Evolutionary conservation across 2,329 filamentous ascomycete genomes (phyloP), one percentile per base, ranked within the genome.

Genomic region (Pseudophaeomoniella oleicola): DNA sequence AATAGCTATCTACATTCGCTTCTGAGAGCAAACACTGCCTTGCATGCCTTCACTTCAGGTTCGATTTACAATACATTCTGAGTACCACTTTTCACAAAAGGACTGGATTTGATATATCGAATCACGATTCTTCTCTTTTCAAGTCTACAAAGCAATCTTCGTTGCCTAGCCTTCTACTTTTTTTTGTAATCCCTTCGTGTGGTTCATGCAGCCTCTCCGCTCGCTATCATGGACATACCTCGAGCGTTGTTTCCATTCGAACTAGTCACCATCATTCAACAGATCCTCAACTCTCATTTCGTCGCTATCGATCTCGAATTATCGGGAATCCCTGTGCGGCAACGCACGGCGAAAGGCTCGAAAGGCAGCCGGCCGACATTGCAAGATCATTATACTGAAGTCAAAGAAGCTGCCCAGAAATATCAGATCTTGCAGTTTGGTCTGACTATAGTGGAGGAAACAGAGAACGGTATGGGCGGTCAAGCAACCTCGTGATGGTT

Each of bases 361-460:
- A n/a, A 9, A 27, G 47, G 50, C 27, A 59, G 60, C 22, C 64
- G 63, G 39, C 64, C 64, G 19, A 66, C 65, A 3, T 55, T 81
- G 2, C 69, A 80, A 45, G 58, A 75, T 31, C 66, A 71, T 38
- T 81, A 81, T 48, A 54, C 60, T 9, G 75, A 81, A 42, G 63
- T 64, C 39, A 78, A 72, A 49, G 56, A 57, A 17, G 73, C 72
- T 2, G 76, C 76, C 3, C 67, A 77, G 42, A 67, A 64, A 29
- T 81, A 75, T 46, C 69, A 75, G 41, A 69, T 81, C 36, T 57
- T 81, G 2, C 77, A 81, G 49, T 56, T 80, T 37, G 77, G 77
- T n/a, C 55, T 81, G 39, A 81, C 77, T 0, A 70, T 75, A 46
- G 72, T 72, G n/a, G 71, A 79, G 50, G 66, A 76, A 50, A 44